These are phyloP conservation scores for Vinca minor DNA, from an alignment of 257 asterid species.

Conservation along the genomic window DNA sequence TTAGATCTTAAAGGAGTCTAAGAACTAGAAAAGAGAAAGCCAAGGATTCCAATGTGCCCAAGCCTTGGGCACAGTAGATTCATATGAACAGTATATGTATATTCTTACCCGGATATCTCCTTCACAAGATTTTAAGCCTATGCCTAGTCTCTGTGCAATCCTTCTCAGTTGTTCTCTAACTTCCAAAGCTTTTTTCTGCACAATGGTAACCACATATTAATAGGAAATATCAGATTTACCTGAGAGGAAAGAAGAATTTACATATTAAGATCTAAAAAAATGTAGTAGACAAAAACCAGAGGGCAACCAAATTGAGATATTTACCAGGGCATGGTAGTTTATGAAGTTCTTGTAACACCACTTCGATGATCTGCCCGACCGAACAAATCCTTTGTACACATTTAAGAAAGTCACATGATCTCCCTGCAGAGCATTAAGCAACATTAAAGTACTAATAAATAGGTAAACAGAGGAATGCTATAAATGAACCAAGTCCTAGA, in stretches of 20 bases:
- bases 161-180: constrained; percentile 75
- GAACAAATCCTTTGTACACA: constrained; percentile 78
- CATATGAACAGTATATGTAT: too few species aligned
- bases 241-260: not conserved
- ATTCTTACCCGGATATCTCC: constrained; percentile 62
- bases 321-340: constrained; percentile 91
- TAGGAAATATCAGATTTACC: not conserved
- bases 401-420: constrained; percentile 88
- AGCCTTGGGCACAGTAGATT: not conserved
- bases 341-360: constrained; percentile 95
- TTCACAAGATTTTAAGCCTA: constrained; percentile 72
- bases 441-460: constrained; percentile 5
- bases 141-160: constrained; percentile 68
- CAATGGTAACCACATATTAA: not conserved
- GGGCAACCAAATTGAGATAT: constrained; percentile 15
- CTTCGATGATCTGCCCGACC: constrained; percentile 70
- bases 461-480: not conserved
- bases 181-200: constrained; percentile 74
- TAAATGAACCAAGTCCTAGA: not conserved
- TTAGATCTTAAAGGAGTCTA: not conserved
- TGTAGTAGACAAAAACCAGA: constrained; percentile 3
- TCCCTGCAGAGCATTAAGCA: constrained; percentile 50
- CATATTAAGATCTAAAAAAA: not conserved
- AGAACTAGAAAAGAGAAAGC: not conserved
- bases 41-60: not conserved